These are phyloP conservation scores for Vicia villosa DNA, from an alignment of 306 rosid genomes.

Conservation along the genomic window DNA sequence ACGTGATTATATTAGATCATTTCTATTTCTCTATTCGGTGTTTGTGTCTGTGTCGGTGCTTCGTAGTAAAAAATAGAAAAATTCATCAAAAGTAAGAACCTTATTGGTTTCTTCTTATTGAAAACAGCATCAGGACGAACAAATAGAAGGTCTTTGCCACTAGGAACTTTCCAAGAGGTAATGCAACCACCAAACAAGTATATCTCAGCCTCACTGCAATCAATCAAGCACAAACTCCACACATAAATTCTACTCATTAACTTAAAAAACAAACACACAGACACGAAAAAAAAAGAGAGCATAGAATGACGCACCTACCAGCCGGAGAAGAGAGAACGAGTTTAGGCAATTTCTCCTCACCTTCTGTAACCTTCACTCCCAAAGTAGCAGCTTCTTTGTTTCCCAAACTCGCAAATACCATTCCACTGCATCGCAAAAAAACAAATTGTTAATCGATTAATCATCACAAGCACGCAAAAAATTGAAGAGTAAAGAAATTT, in stretches of 20 bases:
- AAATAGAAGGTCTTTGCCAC: constrained; percentile 82
- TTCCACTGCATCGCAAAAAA: constrained; percentile 36
- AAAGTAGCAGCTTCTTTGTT: constrained; percentile 42
- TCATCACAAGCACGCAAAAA: not conserved
- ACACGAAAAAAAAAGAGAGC: not conserved
- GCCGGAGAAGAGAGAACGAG: constrained; percentile 68
- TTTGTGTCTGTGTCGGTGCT: not conserved
- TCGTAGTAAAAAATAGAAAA: not conserved
- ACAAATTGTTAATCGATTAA: not conserved
- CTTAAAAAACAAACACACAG: not conserved
- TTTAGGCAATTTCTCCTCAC: constrained; percentile 84
- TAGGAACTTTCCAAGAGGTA: constrained; percentile 84
- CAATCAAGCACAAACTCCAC: not conserved
- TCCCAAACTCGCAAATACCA: constrained; percentile 63
- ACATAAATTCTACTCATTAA: not conserved
- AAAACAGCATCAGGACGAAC: constrained; percentile 96
- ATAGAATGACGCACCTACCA: constrained; percentile 63
- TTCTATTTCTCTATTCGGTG: too few relatives aligned
- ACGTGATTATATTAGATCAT: too few relatives aligned
- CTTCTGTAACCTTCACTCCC: constrained; percentile 72
- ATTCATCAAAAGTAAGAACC: constrained; percentile 46
- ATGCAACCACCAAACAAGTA: constrained; percentile 83
- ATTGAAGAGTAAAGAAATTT: not conserved
- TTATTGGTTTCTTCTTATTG: constrained; percentile 84
- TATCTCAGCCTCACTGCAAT: constrained; percentile 81